phyloP scores from a whole-genome alignment of 2,329 filamentous ascomycete genomes.

The Colletotrichum melonis region DNA sequence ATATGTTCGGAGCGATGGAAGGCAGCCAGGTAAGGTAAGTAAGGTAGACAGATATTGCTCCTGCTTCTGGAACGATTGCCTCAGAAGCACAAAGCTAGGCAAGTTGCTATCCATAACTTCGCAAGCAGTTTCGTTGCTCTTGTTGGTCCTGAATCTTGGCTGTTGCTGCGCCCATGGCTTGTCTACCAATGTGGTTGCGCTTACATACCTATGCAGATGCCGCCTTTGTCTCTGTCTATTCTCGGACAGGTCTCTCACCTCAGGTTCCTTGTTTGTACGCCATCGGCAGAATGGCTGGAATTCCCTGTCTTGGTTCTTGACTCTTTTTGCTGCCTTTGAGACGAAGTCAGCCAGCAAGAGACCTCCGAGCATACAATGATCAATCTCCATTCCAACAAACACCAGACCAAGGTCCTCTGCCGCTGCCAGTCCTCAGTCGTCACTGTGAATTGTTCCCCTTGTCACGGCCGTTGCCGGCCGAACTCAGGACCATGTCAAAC shows the following conservation, averaged over 20 bases:
- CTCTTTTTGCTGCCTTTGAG: background rate
- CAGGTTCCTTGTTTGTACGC: background rate
- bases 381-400: background rate
- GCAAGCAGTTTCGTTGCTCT: too few relatives aligned
- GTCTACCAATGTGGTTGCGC: too few relatives aligned
- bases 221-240: background rate
- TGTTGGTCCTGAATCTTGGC: too few relatives aligned
- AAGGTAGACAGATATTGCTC: too few relatives aligned
- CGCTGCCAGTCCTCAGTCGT: background rate
- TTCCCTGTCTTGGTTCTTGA: background rate
- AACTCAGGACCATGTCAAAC: constrained; percentile 9
- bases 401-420: background rate
- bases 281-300: constrained; percentile 4
- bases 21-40: too few relatives aligned
- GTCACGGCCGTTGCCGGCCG: constrained; percentile 1
- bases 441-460: constrained; percentile 27
- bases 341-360: background rate
- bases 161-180: background rate
- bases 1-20: too few relatives aligned
- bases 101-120: too few relatives aligned
- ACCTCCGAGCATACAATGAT: too few relatives aligned
- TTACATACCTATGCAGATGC: too few relatives aligned
- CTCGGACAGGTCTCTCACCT: background rate
- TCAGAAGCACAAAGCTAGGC: too few relatives aligned
- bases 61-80: too few relatives aligned